Base-by-base conservation (phyloP, 768 basidiomycete species). In the Gloeopeniophorella convolvens region DNA sequence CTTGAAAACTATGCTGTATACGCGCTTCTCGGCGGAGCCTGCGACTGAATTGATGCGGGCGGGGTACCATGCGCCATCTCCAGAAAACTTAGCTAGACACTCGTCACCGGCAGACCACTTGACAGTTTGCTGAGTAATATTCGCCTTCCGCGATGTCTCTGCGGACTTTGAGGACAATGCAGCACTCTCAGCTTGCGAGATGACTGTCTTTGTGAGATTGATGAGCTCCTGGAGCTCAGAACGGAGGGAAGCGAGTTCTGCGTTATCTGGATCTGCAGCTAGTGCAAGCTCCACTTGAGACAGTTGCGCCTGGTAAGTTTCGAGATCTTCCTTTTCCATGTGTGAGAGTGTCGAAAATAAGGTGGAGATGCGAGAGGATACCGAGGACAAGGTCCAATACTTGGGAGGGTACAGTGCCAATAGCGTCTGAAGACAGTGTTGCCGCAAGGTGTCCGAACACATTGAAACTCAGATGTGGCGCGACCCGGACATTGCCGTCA, bases 1-100 rank as follows among this genome's bases (percentile, higher is more conserved):
- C 63, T 89, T 88, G 76, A 92, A 95, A 30, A 92, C 77, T 61
- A 95, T 85, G 65, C 83, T 89, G 72, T 88, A 95, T 51, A 88
- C 84, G 13, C 83, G 78, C 61, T 90, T 87, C 48, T 89, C 85
- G 48, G 78, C 69, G 23, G 88, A 82, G 36, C 91, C 91, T 50
- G 87, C 86, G 44, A 94, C 75, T 40, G 82, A 84, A 16, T 83
- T 86, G 69, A 95, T 89, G 23, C 89, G 81, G 33, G 90, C 92
- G 34, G 92, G 86, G 65, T 94, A 94, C 82, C 85, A 93, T 53
- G 72, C 70, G 35, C 85, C 84, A 66, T 94, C 92, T 32, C 77
- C 79, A 8, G 88, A 85, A 69, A 89, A 93, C 67, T 86, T 87
- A 23, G 89, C 89, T 23, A 90, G 70, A 61, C 86, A 88, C 55